Evolutionary conservation across 768 basidiomycete genomes (phyloP).

Genomic region (Tulasnella sp.): DNA sequence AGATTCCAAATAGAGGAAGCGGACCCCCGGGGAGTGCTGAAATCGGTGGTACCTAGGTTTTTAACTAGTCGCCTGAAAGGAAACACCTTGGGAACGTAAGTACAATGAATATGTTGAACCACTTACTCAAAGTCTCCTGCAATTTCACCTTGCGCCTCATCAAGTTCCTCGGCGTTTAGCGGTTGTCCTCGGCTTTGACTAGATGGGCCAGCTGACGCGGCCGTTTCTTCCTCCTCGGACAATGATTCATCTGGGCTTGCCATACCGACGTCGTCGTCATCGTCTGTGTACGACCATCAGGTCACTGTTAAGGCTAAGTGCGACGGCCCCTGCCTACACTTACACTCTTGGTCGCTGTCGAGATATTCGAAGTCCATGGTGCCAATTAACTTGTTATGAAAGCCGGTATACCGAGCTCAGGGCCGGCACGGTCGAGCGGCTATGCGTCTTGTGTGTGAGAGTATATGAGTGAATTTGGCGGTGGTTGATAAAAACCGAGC

Average conservation of each 20-base stretch:
- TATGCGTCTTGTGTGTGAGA: background rate
- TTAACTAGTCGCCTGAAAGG: constrained; percentile 59
- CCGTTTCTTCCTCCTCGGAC: background rate
- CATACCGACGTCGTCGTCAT: background rate
- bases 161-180: constrained; percentile 28
- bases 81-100: background rate
- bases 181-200: background rate
- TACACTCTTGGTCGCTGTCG: background rate
- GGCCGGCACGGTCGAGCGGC: too few species aligned
- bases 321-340: background rate
- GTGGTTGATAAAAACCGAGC: background rate
- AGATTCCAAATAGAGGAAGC: constrained; percentile 70
- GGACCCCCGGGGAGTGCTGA: constrained; percentile 38
- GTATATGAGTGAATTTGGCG: background rate
- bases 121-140: constrained; percentile 56
- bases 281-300: background rate
- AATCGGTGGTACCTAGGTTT: constrained; percentile 55
- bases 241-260: background rate
- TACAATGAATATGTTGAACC: constrained; percentile 35
- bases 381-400: background rate
- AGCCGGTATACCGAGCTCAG: background rate
- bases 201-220: background rate
- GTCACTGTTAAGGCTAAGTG: background rate
- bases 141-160: constrained; percentile 38
- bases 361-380: background rate